These are phyloP conservation scores for Calonectria hongkongensis DNA, from an alignment of 2,329 filamentous ascomycete species.

Conservation along the genomic window DNA sequence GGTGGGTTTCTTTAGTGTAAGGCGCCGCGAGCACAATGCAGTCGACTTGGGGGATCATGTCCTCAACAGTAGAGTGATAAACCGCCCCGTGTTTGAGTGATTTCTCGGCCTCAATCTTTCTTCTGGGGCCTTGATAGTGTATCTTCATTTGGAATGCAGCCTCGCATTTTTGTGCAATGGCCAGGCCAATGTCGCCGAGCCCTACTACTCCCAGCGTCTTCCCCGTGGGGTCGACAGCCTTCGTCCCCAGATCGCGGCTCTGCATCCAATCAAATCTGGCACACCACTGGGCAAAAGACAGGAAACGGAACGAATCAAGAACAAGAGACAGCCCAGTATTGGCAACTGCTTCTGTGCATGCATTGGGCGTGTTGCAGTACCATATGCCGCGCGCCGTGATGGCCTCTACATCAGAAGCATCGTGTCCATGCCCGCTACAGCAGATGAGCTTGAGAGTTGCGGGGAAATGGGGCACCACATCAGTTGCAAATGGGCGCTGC, in stretches of 20 bases:
- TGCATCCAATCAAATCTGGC: slow-evolving; percentile 39
- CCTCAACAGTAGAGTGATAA: slow-evolving; percentile 32
- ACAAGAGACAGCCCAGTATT: slow-evolving; percentile 35
- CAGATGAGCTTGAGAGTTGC: slow-evolving; percentile 43
- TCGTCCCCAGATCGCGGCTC: slow-evolving; percentile 32
- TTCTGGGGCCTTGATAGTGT: slow-evolving; percentile 35
- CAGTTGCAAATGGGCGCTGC: slow-evolving; percentile 37
- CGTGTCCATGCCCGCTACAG: slow-evolving; percentile 45
- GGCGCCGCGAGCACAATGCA: slow-evolving; percentile 46
- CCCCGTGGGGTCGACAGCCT: slow-evolving; percentile 30
- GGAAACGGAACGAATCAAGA: slow-evolving; percentile 36
- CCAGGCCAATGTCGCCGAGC: slow-evolving; percentile 36
- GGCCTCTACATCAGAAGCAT: slow-evolving; percentile 35
- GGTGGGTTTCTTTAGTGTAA: slow-evolving; percentile 45
- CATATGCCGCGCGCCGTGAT: slow-evolving; percentile 38
- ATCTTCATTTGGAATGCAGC: slow-evolving; percentile 37
- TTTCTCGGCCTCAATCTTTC: slow-evolving; percentile 25
- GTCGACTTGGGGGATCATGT: slow-evolving; percentile 37
- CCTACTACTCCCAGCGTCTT: slow-evolving; percentile 38
- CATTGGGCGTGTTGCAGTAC: slow-evolving; percentile 42
- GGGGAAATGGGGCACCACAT: slow-evolving; percentile 43
- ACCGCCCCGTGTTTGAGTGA: slow-evolving; percentile 17
- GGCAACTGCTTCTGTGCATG: slow-evolving; percentile 39
- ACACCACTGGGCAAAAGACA: slow-evolving; percentile 39
- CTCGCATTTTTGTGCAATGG: slow-evolving; percentile 38